Evolutionary conservation across 164 flowering plant species (phyloP).

Genomic region (Kingdonia uniflora): DNA sequence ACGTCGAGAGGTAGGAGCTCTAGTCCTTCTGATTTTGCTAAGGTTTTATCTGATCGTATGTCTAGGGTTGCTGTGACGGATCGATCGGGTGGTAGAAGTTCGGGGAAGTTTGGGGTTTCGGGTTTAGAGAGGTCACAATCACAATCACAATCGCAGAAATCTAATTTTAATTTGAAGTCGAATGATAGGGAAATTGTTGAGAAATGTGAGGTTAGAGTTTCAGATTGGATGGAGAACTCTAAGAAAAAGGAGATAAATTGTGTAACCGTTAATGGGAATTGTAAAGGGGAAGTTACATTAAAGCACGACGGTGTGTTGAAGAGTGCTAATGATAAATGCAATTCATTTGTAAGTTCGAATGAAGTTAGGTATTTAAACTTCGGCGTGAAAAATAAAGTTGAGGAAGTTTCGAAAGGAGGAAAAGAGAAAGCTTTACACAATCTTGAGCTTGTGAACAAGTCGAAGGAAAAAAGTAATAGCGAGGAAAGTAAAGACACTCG

Average conservation of each 20-base stretch:
- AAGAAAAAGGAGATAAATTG: not conserved
- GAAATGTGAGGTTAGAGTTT: not conserved
- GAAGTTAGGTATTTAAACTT: too few relatives aligned
- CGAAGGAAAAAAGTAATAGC: conserved; percentile 21
- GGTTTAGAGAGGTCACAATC: conserved; percentile 16
- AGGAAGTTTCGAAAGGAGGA: conserved; percentile 21
- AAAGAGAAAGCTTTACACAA: too few relatives aligned
- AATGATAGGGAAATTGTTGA: conserved; percentile 9
- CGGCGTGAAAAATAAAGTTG: too few relatives aligned
- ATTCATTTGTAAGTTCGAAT: too few relatives aligned
- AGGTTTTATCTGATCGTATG: conserved; percentile 39
- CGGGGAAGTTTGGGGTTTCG: conserved; percentile 9
- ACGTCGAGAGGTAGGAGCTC: conserved; percentile 80
- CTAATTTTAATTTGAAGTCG: conserved; percentile 7
- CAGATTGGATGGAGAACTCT: conserved; percentile 4
- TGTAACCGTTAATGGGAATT: not conserved
- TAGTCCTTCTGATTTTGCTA: conserved; percentile 55
- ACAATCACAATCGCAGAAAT: conserved; percentile 16
- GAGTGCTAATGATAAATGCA: too few relatives aligned
- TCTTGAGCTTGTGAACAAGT: conserved; percentile 11
- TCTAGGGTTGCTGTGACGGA: conserved; percentile 17
- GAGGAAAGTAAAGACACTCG: conserved; percentile 16
- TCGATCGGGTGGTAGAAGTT: conserved; percentile 4
- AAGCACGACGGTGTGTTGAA: not conserved
- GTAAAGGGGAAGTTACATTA: conserved; percentile 7